Evolutionary conservation across 73 alveolate genomes (phyloP).

Genomic region (Halteria grandinella): DNA sequence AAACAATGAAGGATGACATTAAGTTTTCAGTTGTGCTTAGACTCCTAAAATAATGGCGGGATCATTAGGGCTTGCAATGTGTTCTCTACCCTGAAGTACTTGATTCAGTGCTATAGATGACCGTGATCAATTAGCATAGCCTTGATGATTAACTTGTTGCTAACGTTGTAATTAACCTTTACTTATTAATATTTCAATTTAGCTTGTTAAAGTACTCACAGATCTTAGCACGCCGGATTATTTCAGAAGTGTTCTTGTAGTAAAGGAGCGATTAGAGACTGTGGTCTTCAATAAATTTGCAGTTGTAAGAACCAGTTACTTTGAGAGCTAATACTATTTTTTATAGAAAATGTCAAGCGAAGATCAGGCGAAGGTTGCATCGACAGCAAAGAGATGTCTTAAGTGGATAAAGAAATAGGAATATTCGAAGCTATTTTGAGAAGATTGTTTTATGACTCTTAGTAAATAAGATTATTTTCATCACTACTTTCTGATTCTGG

Average conservation of each 20-base stretch:
- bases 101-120: conserved; percentile 12
- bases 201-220: conserved; percentile 32
- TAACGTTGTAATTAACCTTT: background rate
- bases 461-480: too few relatives aligned
- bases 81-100: conserved; percentile 42
- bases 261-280: conserved; percentile 1
- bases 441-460: too few relatives aligned
- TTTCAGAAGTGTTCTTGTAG: conserved; percentile 13
- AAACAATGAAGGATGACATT: conserved; percentile 23
- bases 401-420: conserved; percentile 47
- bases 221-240: conserved; percentile 17
- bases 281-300: conserved; percentile 44
- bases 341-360: conserved; percentile 42
- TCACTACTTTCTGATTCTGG: background rate
- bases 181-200: background rate
- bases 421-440: conserved; percentile 37
- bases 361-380: background rate
- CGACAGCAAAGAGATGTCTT: conserved; percentile 25
- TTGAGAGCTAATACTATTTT: background rate
- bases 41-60: conserved; percentile 35
- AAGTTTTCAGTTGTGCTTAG: conserved; percentile 14
- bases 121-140: conserved; percentile 22
- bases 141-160: conserved; percentile 39
- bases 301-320: background rate
- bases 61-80: background rate